Evolutionary conservation across 495 filamentous ascomycete genomes (phyloP).

Genomic region (Thermothielavioides terrestris): DNA sequence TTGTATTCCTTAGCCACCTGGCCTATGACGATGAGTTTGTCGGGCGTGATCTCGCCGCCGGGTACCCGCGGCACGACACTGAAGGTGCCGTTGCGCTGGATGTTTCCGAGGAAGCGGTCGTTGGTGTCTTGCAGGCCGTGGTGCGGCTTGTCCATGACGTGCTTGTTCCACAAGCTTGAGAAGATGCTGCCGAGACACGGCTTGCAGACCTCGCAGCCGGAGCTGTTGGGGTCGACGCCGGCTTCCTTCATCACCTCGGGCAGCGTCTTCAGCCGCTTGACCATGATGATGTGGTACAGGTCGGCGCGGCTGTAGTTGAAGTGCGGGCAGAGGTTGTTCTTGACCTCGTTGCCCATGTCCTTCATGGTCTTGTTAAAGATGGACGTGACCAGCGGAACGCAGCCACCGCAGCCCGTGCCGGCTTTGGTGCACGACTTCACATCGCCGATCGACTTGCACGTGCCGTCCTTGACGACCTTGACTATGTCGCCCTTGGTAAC

Average conservation of each 20-base stretch:
- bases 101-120: conserved; percentile 87
- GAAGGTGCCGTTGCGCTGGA: conserved; percentile 90
- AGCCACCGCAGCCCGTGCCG: conserved; percentile 89
- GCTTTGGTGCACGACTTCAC: conserved; percentile 94
- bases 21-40: conserved; percentile 82
- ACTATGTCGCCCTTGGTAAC: conserved; percentile 82
- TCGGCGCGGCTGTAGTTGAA: conserved; percentile 83
- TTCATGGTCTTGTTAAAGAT: conserved; percentile 94
- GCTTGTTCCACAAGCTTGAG: conserved; percentile 74
- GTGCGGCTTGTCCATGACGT: conserved; percentile 66
- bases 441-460: conserved; percentile 76
- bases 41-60: conserved; percentile 85
- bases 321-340: conserved; percentile 81
- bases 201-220: conserved; percentile 92
- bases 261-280: conserved; percentile 71
- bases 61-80: conserved; percentile 80
- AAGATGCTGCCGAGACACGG: conserved; percentile 81
- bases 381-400: conserved; percentile 82
- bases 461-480: conserved; percentile 65
- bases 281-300: conserved; percentile 80
- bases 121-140: conserved; percentile 92
- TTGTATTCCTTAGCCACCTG: conserved; percentile 81
- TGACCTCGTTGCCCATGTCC: conserved; percentile 82
- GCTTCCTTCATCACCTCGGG: conserved; percentile 73
- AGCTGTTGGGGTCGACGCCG: conserved; percentile 62